Evolutionary conservation across 805 yeast species (phyloP), one percentile per base, ranked within the genome.

Genomic region (Dipodascus albidus): DNA sequence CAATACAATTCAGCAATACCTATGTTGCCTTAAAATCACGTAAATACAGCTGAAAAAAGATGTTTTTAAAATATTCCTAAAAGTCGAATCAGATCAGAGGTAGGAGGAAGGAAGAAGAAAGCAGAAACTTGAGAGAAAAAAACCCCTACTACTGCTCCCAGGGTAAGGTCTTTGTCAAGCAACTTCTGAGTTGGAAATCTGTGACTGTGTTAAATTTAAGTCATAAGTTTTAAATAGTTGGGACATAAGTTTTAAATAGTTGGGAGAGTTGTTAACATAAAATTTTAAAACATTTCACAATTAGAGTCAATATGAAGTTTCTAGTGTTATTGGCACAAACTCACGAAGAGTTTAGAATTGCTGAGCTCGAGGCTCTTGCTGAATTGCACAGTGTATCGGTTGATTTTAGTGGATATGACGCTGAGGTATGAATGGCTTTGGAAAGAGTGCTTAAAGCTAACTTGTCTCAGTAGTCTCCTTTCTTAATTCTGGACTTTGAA

Each of bases 311-410:
- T 22, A 66, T 65, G 67, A 74, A 77, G 53, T 93, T 87, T 63
- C 66, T 91, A 50, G 72, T 93, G n/a, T 81, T 84, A 63, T 75
- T 93, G 64, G 96, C 96, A 2, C 96, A 90, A 68, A 78, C 83
- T 47, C 89, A 88, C 63, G 81, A 83, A 51, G 76, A 78, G 55
- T 91, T 91, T 68, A 74, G 98, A 50, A 69, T 69, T 38, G 87
- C 96, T 0, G 99, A 91, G 68, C 69, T 93, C 35, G 88, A 85
- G 60, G 83, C 97, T 0, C 69, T 93, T 48, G 97, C 97, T 0
- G 81, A 79, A 33, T 67, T 85, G 52, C 69, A 78, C 58, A 69
- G 69, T 17, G 70, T 93, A 2, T 58, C 55, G 1, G 71, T 85
- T 4, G 90, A 87, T 64, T 70, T 88, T 50, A 67, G 79, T 15